A percentile compares a stretch with the other conserved stretches of the same genome.
These are phyloP conservation scores for Candida maltosa DNA, from an alignment of 805 yeast species.

Conservation along the genomic window DNA sequence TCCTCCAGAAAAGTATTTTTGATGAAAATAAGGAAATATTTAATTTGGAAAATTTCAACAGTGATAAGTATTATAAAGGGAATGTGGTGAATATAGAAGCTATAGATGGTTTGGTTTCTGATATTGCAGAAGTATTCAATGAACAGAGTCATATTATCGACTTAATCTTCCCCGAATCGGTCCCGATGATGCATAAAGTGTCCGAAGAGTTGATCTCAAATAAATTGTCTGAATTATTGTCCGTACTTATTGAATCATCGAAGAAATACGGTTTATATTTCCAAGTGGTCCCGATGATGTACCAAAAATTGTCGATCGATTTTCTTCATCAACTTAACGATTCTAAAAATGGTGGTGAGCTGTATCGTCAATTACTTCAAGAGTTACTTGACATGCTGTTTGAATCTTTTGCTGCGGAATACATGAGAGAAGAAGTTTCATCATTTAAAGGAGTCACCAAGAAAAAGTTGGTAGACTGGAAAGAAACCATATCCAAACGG, in stretches of 20 bases:
- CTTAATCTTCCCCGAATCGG: constrained; percentile 38
- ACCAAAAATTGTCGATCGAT: constrained; percentile 21
- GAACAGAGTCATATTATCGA: constrained; percentile 38
- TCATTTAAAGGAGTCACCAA: constrained; percentile 23
- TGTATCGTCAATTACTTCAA: constrained; percentile 25
- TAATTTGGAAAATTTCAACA: constrained; percentile 24
- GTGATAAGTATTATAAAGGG: constrained; percentile 18
- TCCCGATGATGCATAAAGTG: constrained; percentile 47
- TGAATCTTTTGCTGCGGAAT: constrained; percentile 39
- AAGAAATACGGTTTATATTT: constrained; percentile 28
- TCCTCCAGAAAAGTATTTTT: constrained; percentile 39
- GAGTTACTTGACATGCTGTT: constrained; percentile 41
- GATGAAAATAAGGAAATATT: constrained; percentile 30
- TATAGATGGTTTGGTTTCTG: constrained; percentile 21
- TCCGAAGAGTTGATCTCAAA: constrained; percentile 44
- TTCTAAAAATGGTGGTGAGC: constrained; percentile 35
- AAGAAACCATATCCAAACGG: constrained; percentile 30
- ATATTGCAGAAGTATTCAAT: constrained; percentile 34
- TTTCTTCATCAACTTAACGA: constrained; percentile 24
- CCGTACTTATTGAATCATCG: constrained; percentile 24
- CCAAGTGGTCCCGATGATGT: constrained; percentile 36
- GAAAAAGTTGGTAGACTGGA: constrained; percentile 30
- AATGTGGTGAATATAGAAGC: constrained; percentile 10
- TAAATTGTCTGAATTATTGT: constrained; percentile 32
- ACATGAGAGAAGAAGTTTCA: constrained; percentile 33